Evolutionary conservation across 2,329 filamentous ascomycete species (phyloP), one percentile per base, ranked within the genome.

Genomic region (Aspergillus bombycis): DNA sequence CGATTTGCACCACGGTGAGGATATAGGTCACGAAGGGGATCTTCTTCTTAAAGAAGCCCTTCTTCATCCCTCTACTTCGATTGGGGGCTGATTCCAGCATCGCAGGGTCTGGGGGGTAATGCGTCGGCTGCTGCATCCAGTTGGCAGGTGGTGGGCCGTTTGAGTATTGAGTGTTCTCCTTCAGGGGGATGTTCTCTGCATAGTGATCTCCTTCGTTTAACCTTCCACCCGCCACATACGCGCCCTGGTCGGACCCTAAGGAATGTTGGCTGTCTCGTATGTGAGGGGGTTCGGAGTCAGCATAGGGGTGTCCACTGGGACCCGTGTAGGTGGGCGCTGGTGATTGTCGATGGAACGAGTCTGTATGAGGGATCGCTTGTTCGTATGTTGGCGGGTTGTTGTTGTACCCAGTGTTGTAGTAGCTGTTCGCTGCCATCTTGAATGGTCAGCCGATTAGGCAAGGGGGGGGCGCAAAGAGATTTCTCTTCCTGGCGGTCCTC

Each of bases 11-110:
- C 34, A 89, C 60, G 3, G 93, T 92, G 67, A 98, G 86, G 50
- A 89, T 79, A 76, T 94, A 98, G 38, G 93, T 91, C 8, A 97
- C 88, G 85, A 91, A 95, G 0, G 95, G 91, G 48, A 89, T 82
- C 71, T 82, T 83, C 62, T 85, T 85, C 55, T 77, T 82, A 67
- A 88, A 87, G 74, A 83, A 86, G 12, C 85, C 82, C 62, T 83
- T 80, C 74, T 81, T 82, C 71, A 77, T 78, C 59, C 68, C 71
- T 69, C 59, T 67, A 59, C 62, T 62, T 61, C 52, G 65, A 23
- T 59, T 64, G 48, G 67, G 67, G 45, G 70, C 67, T 61, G 64
- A 55, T 62, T 66, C 70, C 58, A 65, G 69, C 62, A 48, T 73
- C 74, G 89, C 74, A 86, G 89, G 69, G 19, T 84, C 83, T 11